Base-by-base conservation (phyloP, 371 early-diverging fungal species). In the Mortierella polycephala region DNA sequence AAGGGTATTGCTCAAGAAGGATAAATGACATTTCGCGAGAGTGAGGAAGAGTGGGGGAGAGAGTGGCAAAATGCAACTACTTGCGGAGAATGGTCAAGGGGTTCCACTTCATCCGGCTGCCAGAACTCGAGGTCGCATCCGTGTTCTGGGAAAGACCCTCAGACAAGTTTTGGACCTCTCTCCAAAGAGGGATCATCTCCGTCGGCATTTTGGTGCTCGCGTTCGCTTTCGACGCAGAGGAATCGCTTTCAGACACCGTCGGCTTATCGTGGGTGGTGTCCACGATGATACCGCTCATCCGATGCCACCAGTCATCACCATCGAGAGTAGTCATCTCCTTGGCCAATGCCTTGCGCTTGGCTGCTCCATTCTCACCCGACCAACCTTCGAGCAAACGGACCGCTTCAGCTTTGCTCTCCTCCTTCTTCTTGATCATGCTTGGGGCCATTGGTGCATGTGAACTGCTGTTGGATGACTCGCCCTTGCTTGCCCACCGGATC, bases 51-150 rank as follows among this genome's bases (percentile, higher is more conserved):
- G 30, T 18, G 11, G 46, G n/a, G 46, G 39, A 47, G 14, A 23
- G 13, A n/a, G 13, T 37, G 56, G 40, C 47, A 12, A n/a, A 5
- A 47, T 57, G 21, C 21, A 12, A 16, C 56, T 66, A 66, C 69
- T 68, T 74, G 63, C 74, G 74, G 4, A 75, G 62, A 37, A 68
- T 74, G 20, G 74, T 74, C 52, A 74, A 21, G 9, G 74, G 74
- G 52, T 67, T 74, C 75, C 75, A 75, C 55, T 75, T 75, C 47
- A 61, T 64, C 52, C 66, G 56, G 14, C 52, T 61, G 30, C 69
- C 59, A 4, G 69, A 56, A 8, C 69, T 65, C 0, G 75, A 65
- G 14, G 56, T 49, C 5, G 18, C 14, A n/a, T 75, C 75, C 9
- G 52, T 41, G 9, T 50, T 44, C 21, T 60, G 56, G 9, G 54